Percentiles rank a stretch among this genome's conserved stretches.
phyloP scores from a whole-genome alignment of 768 basidiomycete genomes.

The Mycena pura region DNA sequence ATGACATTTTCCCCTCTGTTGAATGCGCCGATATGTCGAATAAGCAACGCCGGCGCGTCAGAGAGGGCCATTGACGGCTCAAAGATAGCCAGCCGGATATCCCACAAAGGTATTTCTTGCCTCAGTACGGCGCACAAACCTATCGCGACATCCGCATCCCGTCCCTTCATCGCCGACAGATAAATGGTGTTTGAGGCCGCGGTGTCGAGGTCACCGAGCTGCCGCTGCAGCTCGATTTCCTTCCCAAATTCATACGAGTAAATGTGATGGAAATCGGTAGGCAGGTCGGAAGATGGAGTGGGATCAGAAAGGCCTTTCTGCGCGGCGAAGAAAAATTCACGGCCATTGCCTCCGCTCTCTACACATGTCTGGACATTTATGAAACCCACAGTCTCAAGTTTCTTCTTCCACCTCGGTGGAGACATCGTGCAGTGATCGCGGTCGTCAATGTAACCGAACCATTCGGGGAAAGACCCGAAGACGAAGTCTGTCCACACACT shows the following conservation, averaged over 20 bases:
- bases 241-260: neutral
- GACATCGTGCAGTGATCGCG: constrained; percentile 11
- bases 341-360: neutral
- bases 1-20: neutral
- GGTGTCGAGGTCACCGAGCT: neutral
- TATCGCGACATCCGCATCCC: neutral
- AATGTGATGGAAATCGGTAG: neutral
- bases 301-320: neutral
- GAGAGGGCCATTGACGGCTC: neutral
- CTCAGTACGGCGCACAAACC: neutral
- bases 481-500: constrained; percentile 11
- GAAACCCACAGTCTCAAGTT: neutral
- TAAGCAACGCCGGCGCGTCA: neutral
- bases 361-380: neutral
- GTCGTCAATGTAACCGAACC: constrained; percentile 5
- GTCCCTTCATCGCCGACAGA: neutral
- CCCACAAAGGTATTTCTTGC: neutral
- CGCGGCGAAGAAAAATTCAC: neutral
- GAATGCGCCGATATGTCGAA: neutral
- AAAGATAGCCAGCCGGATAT: too few species aligned
- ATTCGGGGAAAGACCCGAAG: constrained; percentile 10
- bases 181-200: neutral
- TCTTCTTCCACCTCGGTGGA: neutral
- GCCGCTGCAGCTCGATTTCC: neutral
- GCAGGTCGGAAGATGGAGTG: too few species aligned